Conservation (phyloP, 2,329 filamentous ascomycete species). For the Pseudocercospora pini-densiflorae region DNA sequence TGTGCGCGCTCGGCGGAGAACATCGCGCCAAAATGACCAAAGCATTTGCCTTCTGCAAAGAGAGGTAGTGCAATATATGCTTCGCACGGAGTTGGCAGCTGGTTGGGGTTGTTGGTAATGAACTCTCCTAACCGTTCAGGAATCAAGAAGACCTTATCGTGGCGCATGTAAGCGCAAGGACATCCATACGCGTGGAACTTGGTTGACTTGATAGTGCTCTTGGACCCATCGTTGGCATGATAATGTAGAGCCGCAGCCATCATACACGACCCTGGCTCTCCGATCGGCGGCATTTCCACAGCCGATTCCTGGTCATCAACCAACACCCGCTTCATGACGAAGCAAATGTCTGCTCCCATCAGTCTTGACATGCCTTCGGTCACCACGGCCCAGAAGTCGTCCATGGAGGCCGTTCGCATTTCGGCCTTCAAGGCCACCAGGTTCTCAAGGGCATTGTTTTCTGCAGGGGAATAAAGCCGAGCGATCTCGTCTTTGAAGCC, state of each 20-base stretch:
- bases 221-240: slow-evolving; percentile 59
- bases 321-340: slow-evolving; percentile 68
- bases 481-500: slow-evolving; percentile 32
- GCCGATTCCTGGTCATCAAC: slow-evolving; percentile 62
- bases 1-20: slow-evolving; percentile 68
- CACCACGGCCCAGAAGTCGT: slow-evolving; percentile 67
- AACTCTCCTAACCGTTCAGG: slow-evolving; percentile 65
- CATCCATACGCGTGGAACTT: slow-evolving; percentile 68
- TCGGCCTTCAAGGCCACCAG: slow-evolving; percentile 63
- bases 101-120: slow-evolving; percentile 64
- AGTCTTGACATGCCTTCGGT: slow-evolving; percentile 68
- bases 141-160: slow-evolving; percentile 72
- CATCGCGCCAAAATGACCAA: slow-evolving; percentile 73
- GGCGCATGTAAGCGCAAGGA: slow-evolving; percentile 70
- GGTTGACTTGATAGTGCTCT: slow-evolving; percentile 62
- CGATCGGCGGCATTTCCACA: slow-evolving; percentile 64
- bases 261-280: slow-evolving; percentile 65
- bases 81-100: slow-evolving; percentile 64
- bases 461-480: slow-evolving; percentile 43
- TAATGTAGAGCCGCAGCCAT: slow-evolving; percentile 70
- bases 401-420: slow-evolving; percentile 57
- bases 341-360: slow-evolving; percentile 68
- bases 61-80: slow-evolving; percentile 70
- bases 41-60: slow-evolving; percentile 67
- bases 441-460: slow-evolving; percentile 65